Conservation (phyloP, 139 green algal species). For the Chlorella sp. region DNA sequence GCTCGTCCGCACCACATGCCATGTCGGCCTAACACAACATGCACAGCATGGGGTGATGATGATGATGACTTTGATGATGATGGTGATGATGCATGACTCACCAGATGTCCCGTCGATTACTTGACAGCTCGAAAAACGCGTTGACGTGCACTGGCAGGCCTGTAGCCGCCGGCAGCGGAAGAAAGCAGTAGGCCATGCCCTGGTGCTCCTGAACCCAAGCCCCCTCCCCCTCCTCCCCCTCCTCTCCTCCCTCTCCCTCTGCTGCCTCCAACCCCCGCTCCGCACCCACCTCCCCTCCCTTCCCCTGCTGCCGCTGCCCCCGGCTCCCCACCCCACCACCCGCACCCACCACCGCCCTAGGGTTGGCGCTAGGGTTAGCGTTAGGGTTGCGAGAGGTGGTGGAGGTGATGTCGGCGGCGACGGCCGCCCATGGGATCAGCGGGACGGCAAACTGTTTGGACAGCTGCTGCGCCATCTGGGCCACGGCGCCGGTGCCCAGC, state of each 20-base stretch:
- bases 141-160: conserved; percentile 70
- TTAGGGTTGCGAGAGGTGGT: background rate
- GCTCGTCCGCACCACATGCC: no score
- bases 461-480: conserved; percentile 26
- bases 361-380: no score
- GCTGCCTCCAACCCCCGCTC: background rate
- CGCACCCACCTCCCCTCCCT: background rate
- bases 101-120: conserved; percentile 41
- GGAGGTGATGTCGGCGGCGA: conserved; percentile 50
- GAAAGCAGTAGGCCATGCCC: conserved; percentile 61
- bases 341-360: no score
- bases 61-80: no score
- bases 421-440: conserved; percentile 55
- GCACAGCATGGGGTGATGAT: no score
- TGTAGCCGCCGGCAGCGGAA: conserved; percentile 54
- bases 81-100: no score
- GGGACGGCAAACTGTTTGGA: conserved; percentile 38
- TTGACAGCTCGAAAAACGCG: conserved; percentile 65
- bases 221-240: background rate
- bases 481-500: conserved; percentile 21
- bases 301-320: conserved; percentile 1
- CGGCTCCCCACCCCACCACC: background rate
- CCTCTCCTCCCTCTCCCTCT: background rate
- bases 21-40: no score
- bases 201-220: no score